A percentile compares a stretch with the other conserved stretches of the same genome.
Evolutionary conservation across 2,329 filamentous ascomycete genomes (phyloP).

Genomic region (Exophiala lecanii-corni): DNA sequence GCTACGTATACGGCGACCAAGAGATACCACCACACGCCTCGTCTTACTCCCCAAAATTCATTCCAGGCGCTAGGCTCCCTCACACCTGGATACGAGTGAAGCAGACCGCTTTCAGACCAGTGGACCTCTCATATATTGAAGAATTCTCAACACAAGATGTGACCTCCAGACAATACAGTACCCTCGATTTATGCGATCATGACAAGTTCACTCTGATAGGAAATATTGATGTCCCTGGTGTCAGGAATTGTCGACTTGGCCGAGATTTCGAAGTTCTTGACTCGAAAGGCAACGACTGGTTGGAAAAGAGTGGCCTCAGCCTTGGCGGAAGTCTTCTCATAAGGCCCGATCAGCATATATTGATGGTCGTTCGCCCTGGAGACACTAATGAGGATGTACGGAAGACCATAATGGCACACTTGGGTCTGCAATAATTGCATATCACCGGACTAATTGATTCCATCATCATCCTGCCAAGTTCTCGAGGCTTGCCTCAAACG

Average conservation of each 20-base stretch:
- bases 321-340: slow-evolving; percentile 31
- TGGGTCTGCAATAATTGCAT: not conserved
- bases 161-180: slow-evolving; percentile 30
- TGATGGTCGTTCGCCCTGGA: slow-evolving; percentile 14
- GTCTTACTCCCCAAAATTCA: slow-evolving; percentile 34
- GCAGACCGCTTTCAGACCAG: slow-evolving; percentile 16
- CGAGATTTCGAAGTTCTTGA: slow-evolving; percentile 28
- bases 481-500: too few species aligned
- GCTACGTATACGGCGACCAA: slow-evolving; percentile 39
- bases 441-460: too few species aligned
- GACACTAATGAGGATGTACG: slow-evolving; percentile 6
- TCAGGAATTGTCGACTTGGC: slow-evolving; percentile 17
- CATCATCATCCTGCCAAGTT: too few species aligned
- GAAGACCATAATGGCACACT: not conserved
- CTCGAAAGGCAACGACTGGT: slow-evolving; percentile 23
- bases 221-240: slow-evolving; percentile 9
- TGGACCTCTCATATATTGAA: slow-evolving; percentile 35
- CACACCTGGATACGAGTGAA: slow-evolving; percentile 36
- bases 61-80: slow-evolving; percentile 37
- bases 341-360: slow-evolving; percentile 39
- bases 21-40: slow-evolving; percentile 36
- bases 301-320: slow-evolving; percentile 23
- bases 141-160: slow-evolving; percentile 31
- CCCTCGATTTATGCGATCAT: slow-evolving; percentile 34
- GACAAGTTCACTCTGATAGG: slow-evolving; percentile 33